A percentile compares a stretch with the other conserved stretches of the same genome.
These are phyloP conservation scores for Saitozyma podzolica DNA, from an alignment of 768 basidiomycete species.

Conservation along the genomic window DNA sequence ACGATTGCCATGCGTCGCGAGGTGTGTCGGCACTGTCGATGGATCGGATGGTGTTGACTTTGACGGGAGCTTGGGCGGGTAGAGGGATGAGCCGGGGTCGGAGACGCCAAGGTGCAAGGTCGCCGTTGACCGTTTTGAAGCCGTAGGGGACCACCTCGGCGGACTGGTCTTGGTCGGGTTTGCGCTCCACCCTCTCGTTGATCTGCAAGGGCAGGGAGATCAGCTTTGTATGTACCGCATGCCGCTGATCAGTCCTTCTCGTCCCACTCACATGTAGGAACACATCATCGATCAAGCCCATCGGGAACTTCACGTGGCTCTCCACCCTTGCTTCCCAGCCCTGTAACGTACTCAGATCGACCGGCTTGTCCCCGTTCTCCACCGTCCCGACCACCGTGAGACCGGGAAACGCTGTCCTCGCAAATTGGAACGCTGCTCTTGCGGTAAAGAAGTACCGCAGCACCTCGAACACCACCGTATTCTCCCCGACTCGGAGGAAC, in stretches of 20 bases:
- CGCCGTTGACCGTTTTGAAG: constrained; percentile 13
- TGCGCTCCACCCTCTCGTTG: constrained; percentile 9
- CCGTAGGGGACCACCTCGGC: constrained; percentile 1
- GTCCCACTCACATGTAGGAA: constrained; percentile 12
- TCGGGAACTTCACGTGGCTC: constrained; percentile 4
- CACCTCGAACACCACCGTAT: constrained; percentile 19
- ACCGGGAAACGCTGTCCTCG: constrained; percentile 22
- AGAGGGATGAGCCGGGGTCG: constrained; percentile 9
- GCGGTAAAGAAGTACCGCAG: constrained; percentile 25
- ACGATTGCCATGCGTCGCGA: neutral
- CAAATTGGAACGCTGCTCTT: constrained; percentile 27
- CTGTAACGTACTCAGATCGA: neutral
- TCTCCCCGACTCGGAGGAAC: constrained; percentile 14
- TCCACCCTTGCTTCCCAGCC: constrained; percentile 5
- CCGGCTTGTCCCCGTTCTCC: constrained; percentile 1
- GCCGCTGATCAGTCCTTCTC: neutral
- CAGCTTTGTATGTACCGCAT: no score
- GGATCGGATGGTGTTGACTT: neutral
- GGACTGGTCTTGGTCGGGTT: no score
- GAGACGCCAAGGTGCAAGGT: constrained; percentile 13
- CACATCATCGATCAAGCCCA: constrained; percentile 14
- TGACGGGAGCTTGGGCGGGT: constrained; percentile 5
- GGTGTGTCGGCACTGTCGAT: neutral
- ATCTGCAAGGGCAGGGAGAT: constrained; percentile 4
- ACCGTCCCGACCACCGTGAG: constrained; percentile 18